These are phyloP conservation scores for Aeschynomene evenia DNA, from an alignment of 306 rosid genomes.

Conservation along the genomic window DNA sequence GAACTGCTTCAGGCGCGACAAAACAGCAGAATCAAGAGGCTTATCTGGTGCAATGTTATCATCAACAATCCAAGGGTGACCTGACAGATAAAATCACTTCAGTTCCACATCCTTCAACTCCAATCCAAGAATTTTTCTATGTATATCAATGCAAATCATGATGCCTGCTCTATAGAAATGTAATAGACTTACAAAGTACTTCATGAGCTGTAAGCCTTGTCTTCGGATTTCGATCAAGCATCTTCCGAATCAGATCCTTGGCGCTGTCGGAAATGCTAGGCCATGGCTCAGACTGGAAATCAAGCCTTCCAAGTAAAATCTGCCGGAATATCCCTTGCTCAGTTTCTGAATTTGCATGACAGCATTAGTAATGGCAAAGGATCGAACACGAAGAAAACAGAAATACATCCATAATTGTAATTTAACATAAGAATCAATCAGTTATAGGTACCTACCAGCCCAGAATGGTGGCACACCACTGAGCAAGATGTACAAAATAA, in stretches of 20 bases:
- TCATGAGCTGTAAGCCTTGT: constrained; percentile 49
- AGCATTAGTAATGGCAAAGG: constrained; percentile 26
- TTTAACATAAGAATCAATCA: constrained; percentile 9
- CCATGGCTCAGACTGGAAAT: constrained; percentile 63
- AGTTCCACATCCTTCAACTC: not conserved
- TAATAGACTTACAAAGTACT: constrained; percentile 44
- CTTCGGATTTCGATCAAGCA: constrained; percentile 55
- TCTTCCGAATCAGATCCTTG: constrained; percentile 55
- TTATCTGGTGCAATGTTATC: constrained; percentile 60
- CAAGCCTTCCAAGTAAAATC: constrained; percentile 47
- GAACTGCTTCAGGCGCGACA: constrained; percentile 59
- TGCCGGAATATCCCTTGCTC: constrained; percentile 54
- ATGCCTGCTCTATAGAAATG: constrained; percentile 2
- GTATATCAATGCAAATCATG: not conserved
- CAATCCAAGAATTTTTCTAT: constrained; percentile 3
- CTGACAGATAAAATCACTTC: constrained; percentile 39
- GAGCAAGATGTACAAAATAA: constrained; percentile 56
- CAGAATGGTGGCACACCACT: constrained; percentile 66
- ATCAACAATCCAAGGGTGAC: constrained; percentile 61
- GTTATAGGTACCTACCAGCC: constrained; percentile 52
- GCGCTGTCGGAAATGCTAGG: constrained; percentile 60
- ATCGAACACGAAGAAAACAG: constrained; percentile 19
- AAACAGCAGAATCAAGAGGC: constrained; percentile 63
- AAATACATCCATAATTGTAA: not conserved
- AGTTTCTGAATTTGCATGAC: constrained; percentile 39